phyloP scores from a whole-genome alignment of 306 rosid species.

The Pueraria montana region DNA sequence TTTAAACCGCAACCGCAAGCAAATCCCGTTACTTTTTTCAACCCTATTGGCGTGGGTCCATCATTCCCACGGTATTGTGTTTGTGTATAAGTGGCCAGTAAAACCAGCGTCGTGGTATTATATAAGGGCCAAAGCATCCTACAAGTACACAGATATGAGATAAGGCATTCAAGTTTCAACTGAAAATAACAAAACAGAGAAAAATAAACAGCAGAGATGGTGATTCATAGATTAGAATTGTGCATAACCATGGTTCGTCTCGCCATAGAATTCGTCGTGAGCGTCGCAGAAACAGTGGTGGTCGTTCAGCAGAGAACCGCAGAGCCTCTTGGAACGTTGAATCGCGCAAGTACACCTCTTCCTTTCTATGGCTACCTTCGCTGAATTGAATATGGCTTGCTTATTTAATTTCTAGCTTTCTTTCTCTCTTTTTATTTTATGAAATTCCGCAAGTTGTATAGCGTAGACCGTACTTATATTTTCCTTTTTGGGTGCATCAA shows the following conservation, averaged over 20 bases:
- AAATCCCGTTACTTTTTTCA: too few relatives aligned
- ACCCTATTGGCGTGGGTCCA: too few relatives aligned
- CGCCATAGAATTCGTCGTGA: conserved; percentile 77
- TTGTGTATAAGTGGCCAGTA: too few relatives aligned
- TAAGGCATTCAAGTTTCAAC: too few relatives aligned
- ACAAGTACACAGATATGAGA: too few relatives aligned
- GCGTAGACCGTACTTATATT: neutral
- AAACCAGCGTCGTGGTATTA: too few relatives aligned
- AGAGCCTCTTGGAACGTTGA: conserved; percentile 30
- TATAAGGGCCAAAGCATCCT: too few relatives aligned
- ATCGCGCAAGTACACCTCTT: conserved; percentile 50
- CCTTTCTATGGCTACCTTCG: conserved; percentile 74
- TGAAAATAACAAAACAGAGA: too few relatives aligned
- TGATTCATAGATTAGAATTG: conserved; percentile 68
- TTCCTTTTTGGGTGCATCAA: conserved; percentile 17
- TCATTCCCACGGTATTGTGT: too few relatives aligned
- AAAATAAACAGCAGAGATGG: conserved; percentile 44
- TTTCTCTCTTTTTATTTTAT: neutral
- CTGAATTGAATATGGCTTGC: neutral
- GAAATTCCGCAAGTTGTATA: conserved; percentile 10
- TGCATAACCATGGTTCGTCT: conserved; percentile 67
- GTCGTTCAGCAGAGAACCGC: conserved; percentile 59
- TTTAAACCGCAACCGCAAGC: too few relatives aligned
- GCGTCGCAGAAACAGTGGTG: conserved; percentile 73
- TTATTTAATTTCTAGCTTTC: too few relatives aligned